phyloP scores from a whole-genome alignment of 768 basidiomycete species.

The Psilocybe cubensis region DNA sequence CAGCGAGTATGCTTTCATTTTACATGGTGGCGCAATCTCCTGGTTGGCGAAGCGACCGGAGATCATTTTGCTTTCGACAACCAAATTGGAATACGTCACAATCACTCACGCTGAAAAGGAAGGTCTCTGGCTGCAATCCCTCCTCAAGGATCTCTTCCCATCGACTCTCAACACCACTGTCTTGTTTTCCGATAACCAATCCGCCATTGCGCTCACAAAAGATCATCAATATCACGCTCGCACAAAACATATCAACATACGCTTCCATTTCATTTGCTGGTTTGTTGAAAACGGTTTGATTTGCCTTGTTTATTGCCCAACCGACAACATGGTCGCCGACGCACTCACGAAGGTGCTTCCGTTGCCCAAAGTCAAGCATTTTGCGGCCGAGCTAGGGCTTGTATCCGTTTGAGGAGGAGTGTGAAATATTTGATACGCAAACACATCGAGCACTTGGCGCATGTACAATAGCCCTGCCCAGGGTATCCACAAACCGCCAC shows the following conservation, averaged over 20 bases:
- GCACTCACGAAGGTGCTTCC: constrained; percentile 29
- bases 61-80: constrained; percentile 26
- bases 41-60: constrained; percentile 38
- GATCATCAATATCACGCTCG: too few species aligned
- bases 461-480: too few species aligned
- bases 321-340: constrained; percentile 27
- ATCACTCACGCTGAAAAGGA: constrained; percentile 21
- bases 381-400: constrained; percentile 22
- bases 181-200: constrained; percentile 17
- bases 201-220: too few species aligned
- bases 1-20: constrained; percentile 33
- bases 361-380: constrained; percentile 28
- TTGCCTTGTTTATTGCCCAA: constrained; percentile 27
- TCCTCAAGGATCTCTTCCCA: constrained; percentile 14
- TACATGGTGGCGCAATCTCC: constrained; percentile 32
- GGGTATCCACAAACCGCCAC: too few species aligned
- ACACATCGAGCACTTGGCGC: too few species aligned
- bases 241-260: too few species aligned
- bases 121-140: constrained; percentile 20
- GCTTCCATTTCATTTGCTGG: too few species aligned
- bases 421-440: too few species aligned
- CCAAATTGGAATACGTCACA: constrained; percentile 38
- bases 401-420: constrained; percentile 29
- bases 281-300: constrained; percentile 23
- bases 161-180: constrained; percentile 8